Base-by-base conservation (phyloP, 225 moss, liverwort and hornwort genomes). In the Polytrichum commune region DNA sequence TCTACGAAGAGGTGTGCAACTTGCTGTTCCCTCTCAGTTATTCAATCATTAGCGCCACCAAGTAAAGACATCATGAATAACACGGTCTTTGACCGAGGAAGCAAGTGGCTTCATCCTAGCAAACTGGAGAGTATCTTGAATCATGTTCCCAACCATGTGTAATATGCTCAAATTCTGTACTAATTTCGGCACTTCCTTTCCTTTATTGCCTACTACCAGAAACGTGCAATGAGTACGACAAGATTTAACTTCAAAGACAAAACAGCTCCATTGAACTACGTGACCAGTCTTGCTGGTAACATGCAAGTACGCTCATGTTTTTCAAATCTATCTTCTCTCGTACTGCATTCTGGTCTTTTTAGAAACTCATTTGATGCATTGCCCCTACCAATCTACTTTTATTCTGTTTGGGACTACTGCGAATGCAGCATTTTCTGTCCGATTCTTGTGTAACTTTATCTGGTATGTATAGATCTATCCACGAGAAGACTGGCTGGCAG, bases 161-260 rank as follows among this genome's bases (percentile, higher is more conserved):
- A 46, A 46, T 46, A 13, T 46, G 46, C 46, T 46, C 16, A 46
- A 46, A 16, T 46, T 46, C 4, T 13, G 13, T 13, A 46, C 46
- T 46, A 16, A 46, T 13, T 46, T 46, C 46, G 13, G 2, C 46
- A 46, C 46, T 46, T 16, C 13, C 46, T 46, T 46, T 46, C 16
- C 58, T 22, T 20, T 13, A 58, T 20, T 24, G 29, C 46, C 57
- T 71, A 58, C 19, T 28, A 62, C 5, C 71, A 80, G 72, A 68
- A 67, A 61, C 82, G 84, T 69, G 84, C 86, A 54, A 82, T 83
- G 56, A 88, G 79, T 69, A 82, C 84, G 56, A 86, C 86, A 79
- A 81, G 76, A 65, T 92, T 92, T 62, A 80, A 90, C 76, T 92
- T 84, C 27, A 77, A 86, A 74, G 92, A 92, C 86, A 90, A 92